phyloP scores from a whole-genome alignment of 495 filamentous ascomycete genomes.

The Neurospora intermedia region DNA sequence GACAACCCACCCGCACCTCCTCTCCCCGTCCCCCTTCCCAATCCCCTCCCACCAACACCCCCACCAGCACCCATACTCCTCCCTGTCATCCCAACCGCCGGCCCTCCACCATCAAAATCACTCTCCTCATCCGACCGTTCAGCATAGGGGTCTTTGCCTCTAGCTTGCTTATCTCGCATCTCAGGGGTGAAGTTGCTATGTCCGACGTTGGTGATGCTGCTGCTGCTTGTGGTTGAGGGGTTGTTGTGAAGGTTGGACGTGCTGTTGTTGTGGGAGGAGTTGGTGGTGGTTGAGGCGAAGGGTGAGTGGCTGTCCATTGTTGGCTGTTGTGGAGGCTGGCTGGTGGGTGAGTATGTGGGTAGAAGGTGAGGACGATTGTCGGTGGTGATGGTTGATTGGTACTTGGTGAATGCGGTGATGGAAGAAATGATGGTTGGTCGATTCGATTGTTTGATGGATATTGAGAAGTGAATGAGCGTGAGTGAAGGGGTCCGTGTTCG shows the following conservation, averaged over 20 bases:
- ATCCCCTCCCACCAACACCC: not conserved
- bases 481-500: not conserved
- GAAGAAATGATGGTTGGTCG: not conserved
- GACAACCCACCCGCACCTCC: not conserved
- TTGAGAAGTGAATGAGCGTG: not conserved
- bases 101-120: not conserved
- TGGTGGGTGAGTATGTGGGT: not conserved
- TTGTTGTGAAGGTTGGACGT: slow-evolving; percentile 5
- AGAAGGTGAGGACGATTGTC: not conserved
- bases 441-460: not conserved
- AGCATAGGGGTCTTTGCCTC: slow-evolving; percentile 40
- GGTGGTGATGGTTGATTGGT: not conserved
- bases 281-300: not conserved
- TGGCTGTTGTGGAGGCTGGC: not conserved
- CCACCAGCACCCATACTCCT: not conserved
- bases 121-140: not conserved
- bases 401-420: not conserved
- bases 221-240: not conserved
- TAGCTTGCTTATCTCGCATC: slow-evolving; percentile 43
- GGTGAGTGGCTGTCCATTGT: not conserved
- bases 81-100: not conserved
- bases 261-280: slow-evolving; percentile 1
- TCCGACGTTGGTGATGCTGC: not conserved
- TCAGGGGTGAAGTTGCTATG: slow-evolving; percentile 19
- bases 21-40: not conserved